phyloP scores from a whole-genome alignment of 2,329 filamentous ascomycete genomes.

The Botrytis deweyae region DNA sequence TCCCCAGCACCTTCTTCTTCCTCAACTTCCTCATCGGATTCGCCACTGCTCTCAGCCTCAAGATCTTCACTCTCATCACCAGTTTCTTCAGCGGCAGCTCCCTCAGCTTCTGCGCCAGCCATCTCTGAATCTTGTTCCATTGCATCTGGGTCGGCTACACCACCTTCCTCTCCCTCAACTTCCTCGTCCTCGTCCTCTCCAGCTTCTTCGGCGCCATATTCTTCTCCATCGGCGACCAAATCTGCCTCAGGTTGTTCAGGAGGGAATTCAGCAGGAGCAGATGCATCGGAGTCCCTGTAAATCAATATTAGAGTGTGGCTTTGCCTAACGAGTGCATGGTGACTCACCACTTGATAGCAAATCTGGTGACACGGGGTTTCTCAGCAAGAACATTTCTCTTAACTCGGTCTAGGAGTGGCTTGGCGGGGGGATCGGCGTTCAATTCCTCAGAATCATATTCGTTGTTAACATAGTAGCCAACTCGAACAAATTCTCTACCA shows the following conservation, averaged over 20 bases:
- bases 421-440: constrained; percentile 82
- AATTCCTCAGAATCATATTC: constrained; percentile 95
- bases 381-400: constrained; percentile 90
- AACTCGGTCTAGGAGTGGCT: constrained; percentile 90
- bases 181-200: constrained; percentile 70
- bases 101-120: constrained; percentile 63
- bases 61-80: constrained; percentile 78
- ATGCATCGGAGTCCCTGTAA: constrained; percentile 91
- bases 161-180: constrained; percentile 56
- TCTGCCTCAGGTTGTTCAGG: constrained; percentile 98
- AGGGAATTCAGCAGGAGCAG: constrained; percentile 91
- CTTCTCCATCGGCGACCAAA: constrained; percentile 76
- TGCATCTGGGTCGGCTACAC: constrained; percentile 43
- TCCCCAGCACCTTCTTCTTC: constrained; percentile 44
- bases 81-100: constrained; percentile 59
- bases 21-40: constrained; percentile 49
- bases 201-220: constrained; percentile 88
- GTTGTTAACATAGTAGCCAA: constrained; percentile 99
- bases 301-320: constrained; percentile 30
- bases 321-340: neutral
- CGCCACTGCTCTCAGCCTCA: constrained; percentile 71
- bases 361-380: constrained; percentile 95
- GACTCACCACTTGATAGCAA: constrained; percentile 95
- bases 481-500: constrained; percentile 91
- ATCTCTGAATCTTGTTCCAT: constrained; percentile 71